Percentiles rank a stretch among this genome's conserved stretches.
phyloP scores from a whole-genome alignment of 192 early-diverging fungal species.

The Coemansia sp. region DNA sequence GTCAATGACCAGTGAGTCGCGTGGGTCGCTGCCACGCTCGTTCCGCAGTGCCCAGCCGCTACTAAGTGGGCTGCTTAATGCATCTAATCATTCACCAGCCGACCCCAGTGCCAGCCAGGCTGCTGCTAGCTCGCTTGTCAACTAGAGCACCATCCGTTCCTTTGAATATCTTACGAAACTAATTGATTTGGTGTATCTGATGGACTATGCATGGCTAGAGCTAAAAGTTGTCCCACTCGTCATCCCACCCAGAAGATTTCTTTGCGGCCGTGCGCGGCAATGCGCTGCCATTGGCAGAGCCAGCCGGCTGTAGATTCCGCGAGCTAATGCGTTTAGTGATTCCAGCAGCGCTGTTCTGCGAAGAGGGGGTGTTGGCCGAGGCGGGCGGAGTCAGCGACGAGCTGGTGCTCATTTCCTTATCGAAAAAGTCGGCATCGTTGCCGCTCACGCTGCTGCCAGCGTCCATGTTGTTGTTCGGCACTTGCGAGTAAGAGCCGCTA shows the following conservation, averaged over 20 bases:
- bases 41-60: constrained; percentile 8
- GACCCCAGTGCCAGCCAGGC: no score
- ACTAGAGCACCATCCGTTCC: no score
- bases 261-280: constrained; percentile 10
- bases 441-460: not conserved
- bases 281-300: constrained; percentile 3
- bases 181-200: no score
- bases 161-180: no score
- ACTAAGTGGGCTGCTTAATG: no score
- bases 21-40: constrained; percentile 31
- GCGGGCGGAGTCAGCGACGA: constrained; percentile 22
- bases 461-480: constrained; percentile 2
- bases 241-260: constrained; percentile 26
- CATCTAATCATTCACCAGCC: no score
- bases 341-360: not conserved
- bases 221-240: constrained; percentile 45
- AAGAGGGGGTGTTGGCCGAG: constrained; percentile 3
- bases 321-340: constrained; percentile 16
- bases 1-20: constrained; percentile 22
- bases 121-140: no score
- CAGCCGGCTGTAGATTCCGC: constrained; percentile 2
- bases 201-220: no score
- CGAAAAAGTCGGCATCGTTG: constrained; percentile 27
- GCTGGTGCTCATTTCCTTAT: constrained; percentile 16
- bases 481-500: constrained; percentile 23